phyloP scores from a whole-genome alignment of 2,329 filamentous ascomycete species.

The Alternaria sp. region DNA sequence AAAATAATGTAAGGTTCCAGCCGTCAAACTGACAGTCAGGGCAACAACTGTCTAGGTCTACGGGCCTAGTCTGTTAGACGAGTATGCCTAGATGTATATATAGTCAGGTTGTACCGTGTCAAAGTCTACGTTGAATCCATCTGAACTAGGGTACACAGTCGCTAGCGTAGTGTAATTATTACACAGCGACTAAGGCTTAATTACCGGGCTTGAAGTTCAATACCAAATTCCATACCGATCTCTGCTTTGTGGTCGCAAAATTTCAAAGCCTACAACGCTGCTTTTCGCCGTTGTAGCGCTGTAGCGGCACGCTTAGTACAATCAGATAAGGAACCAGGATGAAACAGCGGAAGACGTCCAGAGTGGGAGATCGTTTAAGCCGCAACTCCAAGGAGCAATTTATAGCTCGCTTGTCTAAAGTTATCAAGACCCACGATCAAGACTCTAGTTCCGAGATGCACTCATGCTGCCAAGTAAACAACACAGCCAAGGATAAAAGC shows the following conservation, averaged over 20 bases:
- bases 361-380: slow-evolving; percentile 25
- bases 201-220: background rate
- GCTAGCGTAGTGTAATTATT: slow-evolving; percentile 5
- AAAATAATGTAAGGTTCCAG: slow-evolving; percentile 5
- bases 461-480: background rate
- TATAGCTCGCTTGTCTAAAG: slow-evolving; percentile 2
- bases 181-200: background rate
- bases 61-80: slow-evolving; percentile 11
- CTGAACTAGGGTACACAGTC: background rate
- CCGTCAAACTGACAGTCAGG: slow-evolving; percentile 5
- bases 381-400: background rate
- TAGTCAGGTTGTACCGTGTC: slow-evolving; percentile 16
- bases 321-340: slow-evolving; percentile 19
- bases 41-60: slow-evolving; percentile 4
- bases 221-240: background rate
- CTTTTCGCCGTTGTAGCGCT: slow-evolving; percentile 6
- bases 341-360: slow-evolving; percentile 23
- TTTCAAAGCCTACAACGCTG: background rate
- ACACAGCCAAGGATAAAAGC: background rate
- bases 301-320: slow-evolving; percentile 15
- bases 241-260: background rate
- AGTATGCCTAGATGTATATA: slow-evolving; percentile 18
- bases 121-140: background rate
- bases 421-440: background rate
- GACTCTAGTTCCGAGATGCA: background rate